A percentile compares a stretch with the other conserved stretches of the same genome.
These are phyloP conservation scores for Alternaria rosae DNA, from an alignment of 2,329 filamentous ascomycete genomes.

Conservation along the genomic window DNA sequence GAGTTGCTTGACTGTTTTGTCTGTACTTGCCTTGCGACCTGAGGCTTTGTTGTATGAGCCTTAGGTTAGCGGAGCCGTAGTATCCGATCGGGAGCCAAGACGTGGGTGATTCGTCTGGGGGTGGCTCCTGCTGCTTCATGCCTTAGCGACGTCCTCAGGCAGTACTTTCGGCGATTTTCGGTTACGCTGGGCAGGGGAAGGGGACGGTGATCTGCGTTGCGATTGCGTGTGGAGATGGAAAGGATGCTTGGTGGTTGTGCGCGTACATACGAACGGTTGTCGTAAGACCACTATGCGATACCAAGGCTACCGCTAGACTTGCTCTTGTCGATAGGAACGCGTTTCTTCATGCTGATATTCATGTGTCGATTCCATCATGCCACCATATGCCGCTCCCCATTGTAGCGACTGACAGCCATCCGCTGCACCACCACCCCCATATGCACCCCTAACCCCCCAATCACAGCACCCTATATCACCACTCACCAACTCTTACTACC, in stretches of 20 bases:
- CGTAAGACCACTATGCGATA: not conserved
- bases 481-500: not conserved
- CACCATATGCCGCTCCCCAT: too few relatives aligned
- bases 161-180: constrained; percentile 10
- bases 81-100: constrained; percentile 30
- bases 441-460: not conserved
- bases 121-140: constrained; percentile 19
- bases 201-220: not conserved
- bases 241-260: not conserved
- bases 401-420: too few relatives aligned
- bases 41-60: constrained; percentile 24
- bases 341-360: not conserved
- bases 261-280: not conserved
- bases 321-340: not conserved
- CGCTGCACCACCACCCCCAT: not conserved
- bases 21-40: constrained; percentile 18
- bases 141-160: constrained; percentile 7
- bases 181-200: not conserved
- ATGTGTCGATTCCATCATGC: not conserved
- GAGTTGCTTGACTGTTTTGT: constrained; percentile 31
- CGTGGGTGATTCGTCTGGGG: constrained; percentile 5
- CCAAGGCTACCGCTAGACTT: not conserved
- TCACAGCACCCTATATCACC: not conserved
- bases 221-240: not conserved
- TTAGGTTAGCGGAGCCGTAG: constrained; percentile 23